Base-by-base conservation (phyloP, 2,329 filamentous ascomycete species). In the Epichloe baconii region DNA sequence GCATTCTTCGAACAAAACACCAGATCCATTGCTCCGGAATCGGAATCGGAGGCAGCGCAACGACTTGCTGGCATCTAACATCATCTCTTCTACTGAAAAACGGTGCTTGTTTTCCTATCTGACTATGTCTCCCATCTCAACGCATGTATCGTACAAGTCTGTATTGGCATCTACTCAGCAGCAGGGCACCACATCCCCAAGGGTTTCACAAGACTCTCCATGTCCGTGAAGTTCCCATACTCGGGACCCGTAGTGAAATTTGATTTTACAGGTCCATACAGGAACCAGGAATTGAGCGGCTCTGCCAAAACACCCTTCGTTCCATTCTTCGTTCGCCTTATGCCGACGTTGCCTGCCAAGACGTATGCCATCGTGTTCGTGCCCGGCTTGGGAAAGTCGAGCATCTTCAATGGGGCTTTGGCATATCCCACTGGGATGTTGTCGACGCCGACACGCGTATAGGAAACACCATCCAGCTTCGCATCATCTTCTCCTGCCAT, bases 231-330 rank as follows among this genome's bases (percentile, higher is more conserved):
- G 35, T 57, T 61, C 0, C 64, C 63, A 42, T 58, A 52, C 5
- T 17, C 21, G 6, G 54, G 48, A 2, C 55, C 55, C 11, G 41
- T 49, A 1, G 54, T 62, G 15, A 58, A 47, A 2, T 59, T 59
- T 35, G 57, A 45, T 11, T 66, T 56, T 2, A 65, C 63, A 1
- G 68, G 68, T 2, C 60, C 68, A 49, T 69, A 71, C 31, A 71
- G 45, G 55, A 71, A 68, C 68, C 69, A 71, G 14, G 65, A 63
- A 44, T 66, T 70, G 36, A 66, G 54, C 8, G 69, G 69, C 55
- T 62, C 58, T 6, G 66, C 58, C 10, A 57, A 62, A 8, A 64
- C 62, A 1, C 53, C 58, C 0, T 42, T 55, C 3, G 51, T 48
- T 12, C 50, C 51, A 1, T 55, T 49, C 36, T 35, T 17, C 12